phyloP scores from a whole-genome alignment of 164 flowering plant genomes.

The Umbellularia californica region DNA sequence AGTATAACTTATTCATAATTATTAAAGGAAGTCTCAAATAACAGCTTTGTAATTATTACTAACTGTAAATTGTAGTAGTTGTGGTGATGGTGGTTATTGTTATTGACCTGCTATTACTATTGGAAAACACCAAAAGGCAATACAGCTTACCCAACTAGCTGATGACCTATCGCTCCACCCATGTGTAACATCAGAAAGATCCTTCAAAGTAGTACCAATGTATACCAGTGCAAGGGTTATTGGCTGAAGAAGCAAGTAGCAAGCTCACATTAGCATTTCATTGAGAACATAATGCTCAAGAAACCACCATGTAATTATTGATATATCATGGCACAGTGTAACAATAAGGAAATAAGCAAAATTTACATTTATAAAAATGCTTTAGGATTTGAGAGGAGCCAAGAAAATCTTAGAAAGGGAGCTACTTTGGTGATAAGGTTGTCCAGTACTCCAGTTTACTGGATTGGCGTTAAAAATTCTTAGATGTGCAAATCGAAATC shows the following conservation, averaged over 20 bases:
- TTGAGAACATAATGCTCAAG: background rate
- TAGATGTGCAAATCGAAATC: no score
- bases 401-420: no score
- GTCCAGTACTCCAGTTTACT: no score
- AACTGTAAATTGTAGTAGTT: no score
- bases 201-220: constrained; percentile 91
- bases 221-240: constrained; percentile 81
- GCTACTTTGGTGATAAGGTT: no score
- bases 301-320: background rate
- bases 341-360: background rate
- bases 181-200: constrained; percentile 95
- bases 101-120: no score
- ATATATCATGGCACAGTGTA: background rate
- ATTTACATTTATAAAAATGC: no score
- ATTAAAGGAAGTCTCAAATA: background rate
- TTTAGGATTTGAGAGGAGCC: no score
- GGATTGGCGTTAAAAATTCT: no score
- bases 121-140: background rate
- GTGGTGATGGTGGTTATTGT: no score
- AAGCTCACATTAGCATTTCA: constrained; percentile 10
- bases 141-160: constrained; percentile 67
- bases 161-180: constrained; percentile 76
- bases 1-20: background rate
- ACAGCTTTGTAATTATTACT: background rate
- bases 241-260: constrained; percentile 49